Evolutionary conservation across 345 rosid genomes (phyloP).

Genomic region (Garcia nutans): DNA sequence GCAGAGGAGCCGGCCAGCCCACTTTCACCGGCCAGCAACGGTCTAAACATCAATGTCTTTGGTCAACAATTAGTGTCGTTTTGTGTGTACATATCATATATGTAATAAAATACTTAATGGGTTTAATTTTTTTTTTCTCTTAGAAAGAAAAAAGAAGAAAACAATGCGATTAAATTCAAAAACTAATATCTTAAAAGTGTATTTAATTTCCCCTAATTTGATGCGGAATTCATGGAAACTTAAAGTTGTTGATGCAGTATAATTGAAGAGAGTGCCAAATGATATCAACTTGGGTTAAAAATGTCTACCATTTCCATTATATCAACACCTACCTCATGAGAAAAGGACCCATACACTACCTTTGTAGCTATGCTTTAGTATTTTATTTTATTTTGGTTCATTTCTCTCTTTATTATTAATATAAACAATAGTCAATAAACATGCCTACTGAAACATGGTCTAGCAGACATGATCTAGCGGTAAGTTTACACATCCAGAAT

Average conservation of each 20-base stretch:
- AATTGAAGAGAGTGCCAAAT: not conserved
- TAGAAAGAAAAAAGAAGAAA: too few species aligned
- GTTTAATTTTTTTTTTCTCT: too few species aligned
- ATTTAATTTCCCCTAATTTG: not conserved
- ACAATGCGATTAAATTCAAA: not conserved
- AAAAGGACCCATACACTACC: not conserved
- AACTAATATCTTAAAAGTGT: not conserved
- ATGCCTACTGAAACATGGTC: too few species aligned
- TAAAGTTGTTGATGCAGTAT: not conserved
- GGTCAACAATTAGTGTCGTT: too few species aligned
- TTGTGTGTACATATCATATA: too few species aligned
- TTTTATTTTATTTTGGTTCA: too few species aligned
- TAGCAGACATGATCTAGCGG: too few species aligned
- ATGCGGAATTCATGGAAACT: slow-evolving; percentile 2
- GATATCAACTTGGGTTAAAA: not conserved
- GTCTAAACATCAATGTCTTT: not conserved
- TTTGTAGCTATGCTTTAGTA: too few species aligned
- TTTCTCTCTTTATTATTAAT: too few species aligned
- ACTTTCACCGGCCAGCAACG: not conserved
- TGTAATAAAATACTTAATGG: too few species aligned
- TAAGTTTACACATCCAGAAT: too few species aligned
- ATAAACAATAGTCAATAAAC: too few species aligned
- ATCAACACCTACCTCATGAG: not conserved
- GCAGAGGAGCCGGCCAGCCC: not conserved
- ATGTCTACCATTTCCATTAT: not conserved